phyloP scores from a whole-genome alignment of 2,329 filamentous ascomycete genomes.

The Botryotinia narcissicola region DNA sequence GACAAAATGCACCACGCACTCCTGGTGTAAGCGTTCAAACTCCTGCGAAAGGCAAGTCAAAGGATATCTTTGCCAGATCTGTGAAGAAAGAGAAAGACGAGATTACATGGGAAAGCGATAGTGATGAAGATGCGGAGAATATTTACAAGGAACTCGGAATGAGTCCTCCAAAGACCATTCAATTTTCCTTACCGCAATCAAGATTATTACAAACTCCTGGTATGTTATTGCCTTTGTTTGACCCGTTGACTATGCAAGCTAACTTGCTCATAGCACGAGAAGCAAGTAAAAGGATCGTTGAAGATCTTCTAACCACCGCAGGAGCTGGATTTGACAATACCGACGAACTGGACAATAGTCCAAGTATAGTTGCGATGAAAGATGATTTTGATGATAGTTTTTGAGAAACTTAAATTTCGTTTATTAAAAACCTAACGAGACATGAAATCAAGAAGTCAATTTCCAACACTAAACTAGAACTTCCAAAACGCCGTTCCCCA shows the following conservation, averaged over 20 bases:
- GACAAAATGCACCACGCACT: slow-evolving; percentile 54
- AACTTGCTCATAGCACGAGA: slow-evolving; percentile 59
- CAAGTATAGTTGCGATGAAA: slow-evolving; percentile 64
- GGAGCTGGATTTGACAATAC: slow-evolving; percentile 64
- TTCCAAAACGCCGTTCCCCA: background rate
- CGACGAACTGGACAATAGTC: slow-evolving; percentile 54
- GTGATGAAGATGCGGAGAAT: slow-evolving; percentile 56
- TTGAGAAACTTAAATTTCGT: slow-evolving; percentile 38
- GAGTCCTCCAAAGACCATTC: slow-evolving; percentile 91
- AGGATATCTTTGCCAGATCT: slow-evolving; percentile 46
- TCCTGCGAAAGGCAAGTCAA: slow-evolving; percentile 55
- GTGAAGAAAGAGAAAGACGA: slow-evolving; percentile 47
- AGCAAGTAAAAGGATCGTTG: slow-evolving; percentile 77
- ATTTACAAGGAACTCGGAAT: slow-evolving; percentile 63
- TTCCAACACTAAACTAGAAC: background rate
- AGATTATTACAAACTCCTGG: slow-evolving; percentile 78
- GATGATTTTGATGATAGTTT: slow-evolving; percentile 62
- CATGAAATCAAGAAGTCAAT: slow-evolving; percentile 7
- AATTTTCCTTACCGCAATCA: slow-evolving; percentile 76
- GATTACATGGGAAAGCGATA: slow-evolving; percentile 70
- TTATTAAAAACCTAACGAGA: slow-evolving; percentile 15
- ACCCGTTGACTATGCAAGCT: background rate
- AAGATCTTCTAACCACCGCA: slow-evolving; percentile 74
- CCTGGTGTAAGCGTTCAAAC: slow-evolving; percentile 87
- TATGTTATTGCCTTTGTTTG: slow-evolving; percentile 42